Evolutionary conservation across 305 asterid species (phyloP).

Genomic region (Fraxinus floribunda): DNA sequence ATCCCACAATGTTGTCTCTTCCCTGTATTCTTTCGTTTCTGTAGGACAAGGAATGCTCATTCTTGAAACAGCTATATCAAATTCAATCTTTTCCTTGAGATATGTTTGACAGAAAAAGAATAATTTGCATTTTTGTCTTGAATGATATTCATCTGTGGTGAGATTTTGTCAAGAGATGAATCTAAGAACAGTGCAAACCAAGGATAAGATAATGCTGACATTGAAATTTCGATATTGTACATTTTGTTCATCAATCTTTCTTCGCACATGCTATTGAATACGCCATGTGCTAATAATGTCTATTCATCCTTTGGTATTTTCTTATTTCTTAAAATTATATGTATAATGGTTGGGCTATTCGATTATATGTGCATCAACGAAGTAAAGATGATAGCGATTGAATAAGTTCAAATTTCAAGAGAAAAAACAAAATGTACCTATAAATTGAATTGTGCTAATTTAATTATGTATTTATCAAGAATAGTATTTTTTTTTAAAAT

Average conservation of each 20-base stretch:
- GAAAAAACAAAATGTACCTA: not conserved
- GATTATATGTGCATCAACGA: not conserved
- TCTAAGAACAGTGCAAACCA: not conserved
- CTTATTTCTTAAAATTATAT: not conserved
- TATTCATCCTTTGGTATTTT: not conserved
- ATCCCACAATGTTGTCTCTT: no score
- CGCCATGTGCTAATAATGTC: not conserved
- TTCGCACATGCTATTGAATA: not conserved
- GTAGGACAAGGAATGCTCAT: not conserved
- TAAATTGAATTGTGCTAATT: no score
- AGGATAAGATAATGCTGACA: not conserved
- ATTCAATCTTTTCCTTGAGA: not conserved
- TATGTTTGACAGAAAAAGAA: not conserved
- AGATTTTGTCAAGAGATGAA: not conserved
- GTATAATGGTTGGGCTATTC: not conserved
- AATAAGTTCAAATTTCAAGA: not conserved
- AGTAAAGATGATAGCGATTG: not conserved
- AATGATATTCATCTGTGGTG: not conserved
- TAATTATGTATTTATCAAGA: no score
- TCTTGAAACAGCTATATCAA: not conserved
- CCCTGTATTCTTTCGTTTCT: no score
- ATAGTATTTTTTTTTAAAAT: no score
- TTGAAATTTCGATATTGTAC: not conserved
- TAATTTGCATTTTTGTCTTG: not conserved
- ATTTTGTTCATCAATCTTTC: not conserved